phyloP scores from a whole-genome alignment of 768 basidiomycete genomes.

The Arthromyces matolae region DNA sequence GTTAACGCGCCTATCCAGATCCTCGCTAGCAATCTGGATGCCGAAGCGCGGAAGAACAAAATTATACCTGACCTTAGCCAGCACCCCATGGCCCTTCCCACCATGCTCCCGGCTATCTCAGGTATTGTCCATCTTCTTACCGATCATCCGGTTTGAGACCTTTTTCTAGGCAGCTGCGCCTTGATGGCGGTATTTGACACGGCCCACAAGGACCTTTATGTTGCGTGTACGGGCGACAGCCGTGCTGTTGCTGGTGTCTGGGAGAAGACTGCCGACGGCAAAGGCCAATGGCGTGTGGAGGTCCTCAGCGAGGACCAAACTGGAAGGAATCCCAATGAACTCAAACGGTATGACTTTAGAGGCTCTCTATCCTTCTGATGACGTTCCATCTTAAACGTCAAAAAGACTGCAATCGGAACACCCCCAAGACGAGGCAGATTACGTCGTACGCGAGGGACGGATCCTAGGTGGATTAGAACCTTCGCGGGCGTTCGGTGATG shows the following conservation, averaged over 20 bases:
- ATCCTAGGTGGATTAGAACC: slow-evolving; percentile 88
- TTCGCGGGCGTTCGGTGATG: slow-evolving; percentile 82
- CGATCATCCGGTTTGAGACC: slow-evolving; percentile 8
- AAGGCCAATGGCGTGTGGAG: slow-evolving; percentile 85
- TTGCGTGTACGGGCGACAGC: slow-evolving; percentile 91
- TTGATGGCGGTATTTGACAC: slow-evolving; percentile 87
- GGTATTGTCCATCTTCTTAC: slow-evolving; percentile 34
- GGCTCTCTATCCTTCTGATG: background rate
- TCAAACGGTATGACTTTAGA: slow-evolving; percentile 56
- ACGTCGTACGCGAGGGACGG: slow-evolving; percentile 76
- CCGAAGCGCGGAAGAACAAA: slow-evolving; percentile 47
- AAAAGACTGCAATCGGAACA: slow-evolving; percentile 78
- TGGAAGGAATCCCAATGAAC: slow-evolving; percentile 83
- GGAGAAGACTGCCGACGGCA: slow-evolving; percentile 61
- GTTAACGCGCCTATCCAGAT: slow-evolving; percentile 72
- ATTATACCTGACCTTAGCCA: slow-evolving; percentile 61
- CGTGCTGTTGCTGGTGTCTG: slow-evolving; percentile 94
- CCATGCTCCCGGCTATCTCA: slow-evolving; percentile 82
- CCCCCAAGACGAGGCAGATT: slow-evolving; percentile 65
- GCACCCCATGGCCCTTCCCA: slow-evolving; percentile 64
- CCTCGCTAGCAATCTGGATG: slow-evolving; percentile 54
- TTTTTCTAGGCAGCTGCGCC: slow-evolving; percentile 76
- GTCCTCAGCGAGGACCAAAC: slow-evolving; percentile 97
- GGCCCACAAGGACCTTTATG: slow-evolving; percentile 74
- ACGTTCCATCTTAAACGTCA: background rate